phyloP scores from a whole-genome alignment of 2,329 filamentous ascomycete genomes.

The Saccharata proteae region DNA sequence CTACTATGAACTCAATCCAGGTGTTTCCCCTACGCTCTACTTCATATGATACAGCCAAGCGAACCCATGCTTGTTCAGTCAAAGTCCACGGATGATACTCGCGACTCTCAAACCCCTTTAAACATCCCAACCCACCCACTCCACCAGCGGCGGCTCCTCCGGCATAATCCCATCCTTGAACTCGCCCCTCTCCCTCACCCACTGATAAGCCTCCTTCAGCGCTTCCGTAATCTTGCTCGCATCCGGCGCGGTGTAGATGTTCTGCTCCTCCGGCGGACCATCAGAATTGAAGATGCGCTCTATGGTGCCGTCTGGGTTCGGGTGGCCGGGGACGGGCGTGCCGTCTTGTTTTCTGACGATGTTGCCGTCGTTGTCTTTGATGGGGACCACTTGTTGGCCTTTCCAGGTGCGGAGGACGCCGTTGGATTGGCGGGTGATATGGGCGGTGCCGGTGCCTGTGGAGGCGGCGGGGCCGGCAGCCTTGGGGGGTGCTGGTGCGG shows the following conservation, averaged over 20 bases:
- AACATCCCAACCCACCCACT: constrained; percentile 37
- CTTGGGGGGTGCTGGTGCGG: constrained; percentile 10
- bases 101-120: too few relatives aligned
- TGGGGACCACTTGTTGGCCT: constrained; percentile 48
- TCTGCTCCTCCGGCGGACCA: constrained; percentile 46
- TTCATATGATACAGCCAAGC: too few relatives aligned
- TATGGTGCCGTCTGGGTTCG: constrained; percentile 21
- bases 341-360: too few relatives aligned
- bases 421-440: constrained; percentile 31
- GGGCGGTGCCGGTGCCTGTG: constrained; percentile 36
- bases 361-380: constrained; percentile 37
- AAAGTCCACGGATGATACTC: too few relatives aligned
- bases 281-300: constrained; percentile 62
- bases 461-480: constrained; percentile 14
- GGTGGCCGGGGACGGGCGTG: constrained; percentile 4
- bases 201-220: constrained; percentile 49
- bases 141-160: constrained; percentile 61
- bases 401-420: constrained; percentile 48
- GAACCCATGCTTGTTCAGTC: too few relatives aligned
- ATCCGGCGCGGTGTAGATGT: constrained; percentile 46
- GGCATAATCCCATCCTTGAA: constrained; percentile 67
- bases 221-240: constrained; percentile 50
- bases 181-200: constrained; percentile 50
- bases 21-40: too few relatives aligned
- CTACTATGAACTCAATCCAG: too few relatives aligned